Evolutionary conservation across 2,329 filamentous ascomycete genomes (phyloP), one percentile per base, ranked within the genome.

Genomic region (Cryphonectria nitschkei): DNA sequence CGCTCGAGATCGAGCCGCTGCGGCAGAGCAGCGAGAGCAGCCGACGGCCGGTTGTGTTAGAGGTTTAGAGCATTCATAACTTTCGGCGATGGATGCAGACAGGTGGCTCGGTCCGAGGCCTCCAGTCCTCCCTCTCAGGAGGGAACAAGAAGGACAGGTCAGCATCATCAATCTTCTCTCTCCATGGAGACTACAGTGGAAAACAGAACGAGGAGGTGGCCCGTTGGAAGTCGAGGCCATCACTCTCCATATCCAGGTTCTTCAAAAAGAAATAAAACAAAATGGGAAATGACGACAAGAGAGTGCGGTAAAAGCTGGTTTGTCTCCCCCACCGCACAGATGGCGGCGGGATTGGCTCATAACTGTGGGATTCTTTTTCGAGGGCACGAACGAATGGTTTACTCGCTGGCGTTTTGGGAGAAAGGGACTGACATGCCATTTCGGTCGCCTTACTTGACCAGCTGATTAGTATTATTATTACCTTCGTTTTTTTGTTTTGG

Each of bases 1-100:
- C 61, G 1, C n/a, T 56, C 29, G 70, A 67, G 8, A 74, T 83
- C n/a, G 81, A 85, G 72, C 81, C 82, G 4, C 75, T 83, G 37
- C 78, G 80, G 68, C 79, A 80, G 72, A 81, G 79, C 60, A 67
- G 66, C 66, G 67, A 67, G 62, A 71, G 71, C 64, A 68, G 46
- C 50, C 71, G 39, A 19, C 66, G 63, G 56, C 69, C 67, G 46
- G 67, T 71, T 41, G 63, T 66, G 39, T 61, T 73, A 61, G 71
- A 73, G 63, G 69, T 69, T 68, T 73, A 73, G 71, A 67, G 65
- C 61, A 73, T 71, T 65, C 16, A 68, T 68, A 65, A 67, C 61
- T 41, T 71, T 29, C 66, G 71, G 41, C 71, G 60, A n/a, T 61
- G 65, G 26, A 29, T 73, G 19, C 41, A 69, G 13, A 68, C 58